Evolutionary conservation across 2,329 filamentous ascomycete genomes (phyloP), one percentile per base, ranked within the genome.

Genomic region (Epichloe hybrida): DNA sequence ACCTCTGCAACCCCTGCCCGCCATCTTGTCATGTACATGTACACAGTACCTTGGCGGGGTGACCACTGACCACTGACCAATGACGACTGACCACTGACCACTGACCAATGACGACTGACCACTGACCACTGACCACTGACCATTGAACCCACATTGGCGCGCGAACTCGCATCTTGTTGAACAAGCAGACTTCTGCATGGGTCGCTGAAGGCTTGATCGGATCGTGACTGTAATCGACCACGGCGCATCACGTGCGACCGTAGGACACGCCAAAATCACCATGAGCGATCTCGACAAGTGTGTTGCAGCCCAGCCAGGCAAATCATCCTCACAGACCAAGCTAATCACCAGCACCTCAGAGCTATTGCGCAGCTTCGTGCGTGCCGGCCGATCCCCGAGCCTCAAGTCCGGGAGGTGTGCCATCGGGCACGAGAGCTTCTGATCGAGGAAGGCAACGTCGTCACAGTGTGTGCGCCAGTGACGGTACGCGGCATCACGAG

Each of bases 201-300:
- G 57, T 53, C 46, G 45, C 36, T 40, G n/a, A 35, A 39, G 17
- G 8, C 41, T 17, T 17, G 17, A 17, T 17, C 17, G 17, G 17
- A 17, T 17, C 17, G 17, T 17, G 17, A 17, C 17, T 17, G 17
- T 17, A 17, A 17, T 17, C 17, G 17, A 17, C 17, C 17, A 17
- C 17, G 17, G 17, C 17, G 17, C 17, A 17, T 17, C 17, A 17
- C 17, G 46, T 38, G 51, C 48, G 51, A 50, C 50, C 43, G 13
- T 43, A 35, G 51, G 23, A 43, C 11, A 23, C n/a, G 38, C 34
- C 42, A 44, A 27, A 17, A 50, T 59, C 56, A 57, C 64, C 71
- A 96, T 95, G 86, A 95, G 90, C 70, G 89, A 97, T 69, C 80
- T 97, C 62, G 93, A 97, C 73, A 86, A 81, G 90, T 95, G 76